Conservation (phyloP, 805 yeast genomes). For the Myxozyma nipponensis region DNA sequence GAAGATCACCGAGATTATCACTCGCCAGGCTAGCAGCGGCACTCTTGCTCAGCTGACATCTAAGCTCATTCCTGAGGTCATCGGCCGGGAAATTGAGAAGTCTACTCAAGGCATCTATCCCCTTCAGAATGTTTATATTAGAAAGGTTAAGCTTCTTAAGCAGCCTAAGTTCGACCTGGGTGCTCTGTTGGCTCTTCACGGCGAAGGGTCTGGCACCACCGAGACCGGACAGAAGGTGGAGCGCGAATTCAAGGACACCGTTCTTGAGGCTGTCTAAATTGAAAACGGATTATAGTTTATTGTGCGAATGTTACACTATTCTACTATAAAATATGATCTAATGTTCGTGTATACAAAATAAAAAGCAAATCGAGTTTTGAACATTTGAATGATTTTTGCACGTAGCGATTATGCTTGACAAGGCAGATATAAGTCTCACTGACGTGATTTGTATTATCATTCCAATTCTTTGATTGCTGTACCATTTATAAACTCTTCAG, state of each 20-base stretch:
- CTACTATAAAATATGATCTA: constrained; percentile 2
- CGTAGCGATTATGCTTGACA: constrained; percentile 7
- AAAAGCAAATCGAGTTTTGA: constrained; percentile 3
- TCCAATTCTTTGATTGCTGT: constrained; percentile 26
- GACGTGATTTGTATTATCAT: background rate
- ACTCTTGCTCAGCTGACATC: constrained; percentile 95
- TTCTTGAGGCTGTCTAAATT: constrained; percentile 89
- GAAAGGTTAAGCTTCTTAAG: constrained; percentile 97
- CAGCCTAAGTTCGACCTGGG: constrained; percentile 99
- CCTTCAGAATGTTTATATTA: constrained; percentile 96
- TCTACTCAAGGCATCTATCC: constrained; percentile 93
- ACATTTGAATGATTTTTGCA: constrained; percentile 10
- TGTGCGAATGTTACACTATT: background rate
- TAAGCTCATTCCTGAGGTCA: constrained; percentile 97
- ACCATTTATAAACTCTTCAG: constrained; percentile 55
- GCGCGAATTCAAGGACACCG: constrained; percentile 96
- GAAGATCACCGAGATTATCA: constrained; percentile 92
- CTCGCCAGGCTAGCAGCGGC: constrained; percentile 91
- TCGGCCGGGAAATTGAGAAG: constrained; percentile 97
- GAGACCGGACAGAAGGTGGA: constrained; percentile 97
- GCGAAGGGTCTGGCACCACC: constrained; percentile 84
- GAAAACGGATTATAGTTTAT: background rate
- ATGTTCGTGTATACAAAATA: constrained; percentile 3
- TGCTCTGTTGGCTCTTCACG: constrained; percentile 93
- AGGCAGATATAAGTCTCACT: constrained; percentile 6